Evolutionary conservation across 768 basidiomycete genomes (phyloP).

Genomic region (Rhodosporidiobolus sp.): DNA sequence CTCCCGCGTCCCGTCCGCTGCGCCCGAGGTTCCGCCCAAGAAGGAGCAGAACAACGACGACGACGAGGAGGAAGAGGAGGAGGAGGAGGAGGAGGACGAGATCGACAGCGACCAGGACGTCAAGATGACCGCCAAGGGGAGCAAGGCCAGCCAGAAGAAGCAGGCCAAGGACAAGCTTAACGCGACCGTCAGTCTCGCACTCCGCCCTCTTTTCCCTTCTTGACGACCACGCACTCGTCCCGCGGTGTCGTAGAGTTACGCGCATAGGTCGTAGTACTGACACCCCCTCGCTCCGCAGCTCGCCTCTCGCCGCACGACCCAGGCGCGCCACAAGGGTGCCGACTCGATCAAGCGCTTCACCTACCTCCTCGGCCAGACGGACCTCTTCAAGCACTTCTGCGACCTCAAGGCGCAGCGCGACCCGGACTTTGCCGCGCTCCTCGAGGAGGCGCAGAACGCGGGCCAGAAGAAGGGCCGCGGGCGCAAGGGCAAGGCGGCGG

Average conservation of each 20-base stretch:
- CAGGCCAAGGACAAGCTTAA: conserved; percentile 28
- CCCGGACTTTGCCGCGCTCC: conserved; percentile 83
- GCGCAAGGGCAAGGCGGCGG: conserved; percentile 16
- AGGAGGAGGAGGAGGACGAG: conserved; percentile 25
- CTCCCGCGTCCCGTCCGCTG: conserved; percentile 65
- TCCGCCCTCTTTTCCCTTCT: too few species aligned
- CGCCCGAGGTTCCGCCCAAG: conserved; percentile 55
- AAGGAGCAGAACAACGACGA: conserved; percentile 62
- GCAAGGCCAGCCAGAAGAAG: conserved; percentile 16
- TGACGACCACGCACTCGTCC: background rate
- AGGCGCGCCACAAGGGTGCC: conserved; percentile 59
- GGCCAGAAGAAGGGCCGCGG: conserved; percentile 63
- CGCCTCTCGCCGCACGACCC: conserved; percentile 16
- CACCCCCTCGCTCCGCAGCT: conserved; percentile 10
- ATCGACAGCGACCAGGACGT: conserved; percentile 25
- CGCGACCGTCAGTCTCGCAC: conserved; percentile 15
- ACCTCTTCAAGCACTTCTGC: conserved; percentile 96
- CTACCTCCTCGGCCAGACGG: conserved; percentile 96
- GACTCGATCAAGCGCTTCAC: conserved; percentile 96
- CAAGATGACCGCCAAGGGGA: background rate
- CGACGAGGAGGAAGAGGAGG: conserved; percentile 64
- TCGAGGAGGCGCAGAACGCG: conserved; percentile 68
- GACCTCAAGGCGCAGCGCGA: conserved; percentile 91
- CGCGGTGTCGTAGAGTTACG: too few species aligned
- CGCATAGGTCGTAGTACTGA: too few species aligned